Evolutionary conservation across 208 protist genomes (phyloP).

Genomic region (Novymonas esmeraldas): DNA sequence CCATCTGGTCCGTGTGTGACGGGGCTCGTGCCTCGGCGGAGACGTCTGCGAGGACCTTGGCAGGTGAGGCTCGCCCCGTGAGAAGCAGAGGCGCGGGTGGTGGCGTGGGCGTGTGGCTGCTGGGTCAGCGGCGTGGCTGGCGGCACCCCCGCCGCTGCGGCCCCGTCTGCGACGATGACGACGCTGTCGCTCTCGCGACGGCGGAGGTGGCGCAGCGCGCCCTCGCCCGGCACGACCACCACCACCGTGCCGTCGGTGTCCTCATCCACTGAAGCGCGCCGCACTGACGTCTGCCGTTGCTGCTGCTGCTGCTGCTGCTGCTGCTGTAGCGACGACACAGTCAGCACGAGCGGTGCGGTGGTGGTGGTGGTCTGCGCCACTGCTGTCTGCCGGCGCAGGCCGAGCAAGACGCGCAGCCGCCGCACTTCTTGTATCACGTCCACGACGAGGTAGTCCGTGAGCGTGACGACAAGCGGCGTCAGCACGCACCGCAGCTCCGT

Average conservation of each 20-base stretch:
- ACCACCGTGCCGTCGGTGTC: background rate
- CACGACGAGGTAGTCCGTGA: conserved; percentile 65
- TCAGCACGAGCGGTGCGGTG: conserved; percentile 22
- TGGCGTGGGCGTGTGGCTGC: background rate
- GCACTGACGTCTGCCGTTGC: background rate
- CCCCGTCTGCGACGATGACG: conserved; percentile 1
- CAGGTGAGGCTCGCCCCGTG: no score
- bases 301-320: conserved; percentile 5
- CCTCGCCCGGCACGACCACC: background rate
- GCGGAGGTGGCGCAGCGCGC: background rate
- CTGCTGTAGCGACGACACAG: conserved; percentile 8
- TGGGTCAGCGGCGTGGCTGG: background rate
- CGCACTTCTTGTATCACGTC: conserved; percentile 46
- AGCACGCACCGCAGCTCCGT: conserved; percentile 54
- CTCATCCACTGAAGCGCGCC: background rate
- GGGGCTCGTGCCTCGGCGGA: no score
- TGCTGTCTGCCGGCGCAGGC: conserved; percentile 13
- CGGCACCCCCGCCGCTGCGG: background rate
- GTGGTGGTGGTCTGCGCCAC: conserved; percentile 26
- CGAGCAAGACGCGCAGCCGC: conserved; percentile 33
- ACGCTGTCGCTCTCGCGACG: background rate
- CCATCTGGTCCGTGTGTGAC: no score
- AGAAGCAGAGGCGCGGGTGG: no score
- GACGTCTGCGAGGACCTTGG: no score
- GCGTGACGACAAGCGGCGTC: conserved; percentile 55